Base-by-base conservation (phyloP, 805 yeast genomes). In the Zygotorulaspora danielsina region DNA sequence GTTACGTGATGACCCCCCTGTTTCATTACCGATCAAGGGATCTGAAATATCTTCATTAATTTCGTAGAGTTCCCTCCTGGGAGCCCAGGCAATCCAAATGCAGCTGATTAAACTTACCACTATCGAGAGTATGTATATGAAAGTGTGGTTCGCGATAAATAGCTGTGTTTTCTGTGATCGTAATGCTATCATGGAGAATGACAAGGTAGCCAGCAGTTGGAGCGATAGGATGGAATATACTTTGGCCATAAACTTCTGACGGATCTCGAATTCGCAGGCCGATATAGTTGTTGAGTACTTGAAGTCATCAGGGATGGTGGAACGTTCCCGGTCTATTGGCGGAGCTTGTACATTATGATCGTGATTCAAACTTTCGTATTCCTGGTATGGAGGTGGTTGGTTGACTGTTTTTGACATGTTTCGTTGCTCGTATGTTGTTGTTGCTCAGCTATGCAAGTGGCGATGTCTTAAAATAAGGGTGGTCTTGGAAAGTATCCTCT, bases 241-340 rank as follows among this genome's bases (percentile, higher is more conserved):
- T 55, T 83, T 84, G 43, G 88, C 73, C 50, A 84, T 67, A 52
- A 87, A 87, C 59, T 79, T 72, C 48, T 81, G 84, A 51, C 96
- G 76, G 27, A 87, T 70, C 11, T 82, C 77, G 36, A 84, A 65
- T 42, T 82, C 84, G 63, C 95, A 85, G 21, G 83, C 79, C 3
- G 87, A 76, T 17, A 87, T 94, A 37, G 75, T 73, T 5, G 83
- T 82, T 24, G 83, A 76, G 61, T 81, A 85, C 59, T 86, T 87
- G 75, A 86, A 87, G 62, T 85, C 95, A 50, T 86, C 84, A 3
- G 82, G 81, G 33, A 74, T 19, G 18, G n/a, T 27, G 31, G 31
- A 27, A 15, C 31, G 15, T 15, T 27, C 18, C 16, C 15, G 31
- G 15, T 27, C 31, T 27, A 27, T 6, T 4, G 31, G 31, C 6